A percentile compares a stretch with the other conserved stretches of the same genome.
phyloP scores from a whole-genome alignment of 768 basidiomycete genomes.

The Serendipita sp. region DNA sequence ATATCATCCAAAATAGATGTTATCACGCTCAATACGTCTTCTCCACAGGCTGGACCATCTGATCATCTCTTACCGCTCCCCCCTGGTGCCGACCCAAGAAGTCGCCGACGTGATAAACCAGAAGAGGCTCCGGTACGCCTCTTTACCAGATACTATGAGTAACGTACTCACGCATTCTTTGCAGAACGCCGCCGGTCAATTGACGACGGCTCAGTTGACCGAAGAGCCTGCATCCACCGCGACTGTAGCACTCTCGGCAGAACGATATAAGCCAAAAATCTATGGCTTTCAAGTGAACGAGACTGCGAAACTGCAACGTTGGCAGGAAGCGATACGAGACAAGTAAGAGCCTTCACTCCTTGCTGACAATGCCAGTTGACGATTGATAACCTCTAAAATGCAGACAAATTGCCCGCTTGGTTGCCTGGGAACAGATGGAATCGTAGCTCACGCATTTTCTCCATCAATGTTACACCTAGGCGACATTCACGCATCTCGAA shows the following conservation, averaged over 20 bases:
- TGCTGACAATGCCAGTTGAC: not conserved
- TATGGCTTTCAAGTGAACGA: conserved; percentile 97
- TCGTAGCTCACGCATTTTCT: not conserved
- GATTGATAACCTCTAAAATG: no score
- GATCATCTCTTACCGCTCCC: not conserved
- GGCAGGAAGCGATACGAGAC: conserved; percentile 90
- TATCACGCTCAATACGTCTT: conserved; percentile 13
- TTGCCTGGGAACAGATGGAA: conserved; percentile 23
- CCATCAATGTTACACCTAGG: not conserved
- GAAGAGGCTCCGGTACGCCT: not conserved
- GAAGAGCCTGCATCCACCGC: conserved; percentile 36
- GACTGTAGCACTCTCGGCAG: conserved; percentile 71
- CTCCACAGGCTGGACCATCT: conserved; percentile 4
- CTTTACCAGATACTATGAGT: not conserved
- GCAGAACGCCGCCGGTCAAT: not conserved
- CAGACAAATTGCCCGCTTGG: conserved; percentile 30
- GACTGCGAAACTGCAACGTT: conserved; percentile 80
- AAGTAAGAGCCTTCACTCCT: no score
- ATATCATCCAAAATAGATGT: not conserved
- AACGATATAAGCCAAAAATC: conserved; percentile 81
- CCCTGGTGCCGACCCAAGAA: conserved; percentile 1
- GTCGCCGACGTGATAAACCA: not conserved
- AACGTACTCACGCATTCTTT: not conserved
- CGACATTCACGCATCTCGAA: no score
- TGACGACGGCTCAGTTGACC: not conserved